Conservation (phyloP, 2,329 filamentous ascomycete genomes). For the Diplodia scrobiculata region DNA sequence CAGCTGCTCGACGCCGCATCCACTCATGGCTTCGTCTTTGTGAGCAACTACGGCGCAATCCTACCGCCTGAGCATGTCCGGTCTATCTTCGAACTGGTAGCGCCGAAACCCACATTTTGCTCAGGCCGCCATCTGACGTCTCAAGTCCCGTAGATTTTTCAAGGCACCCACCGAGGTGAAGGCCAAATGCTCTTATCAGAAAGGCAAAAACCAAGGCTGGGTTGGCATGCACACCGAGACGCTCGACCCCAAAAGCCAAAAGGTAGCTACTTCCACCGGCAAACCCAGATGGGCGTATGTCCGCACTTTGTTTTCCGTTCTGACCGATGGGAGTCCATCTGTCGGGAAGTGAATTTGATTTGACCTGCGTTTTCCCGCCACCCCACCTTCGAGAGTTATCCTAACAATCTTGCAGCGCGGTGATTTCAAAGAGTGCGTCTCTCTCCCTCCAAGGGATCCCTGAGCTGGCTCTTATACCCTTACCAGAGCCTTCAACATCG, state of each 20-base stretch:
- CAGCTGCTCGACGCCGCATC: constrained; percentile 76
- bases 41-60: constrained; percentile 66
- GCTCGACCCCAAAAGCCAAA: constrained; percentile 79
- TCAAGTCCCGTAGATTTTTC: constrained; percentile 73
- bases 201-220: constrained; percentile 80
- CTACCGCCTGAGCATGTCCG: constrained; percentile 69
- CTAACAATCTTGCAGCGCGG: constrained; percentile 54
- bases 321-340: background rate
- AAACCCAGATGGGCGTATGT: background rate
- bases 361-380: background rate
- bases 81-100: constrained; percentile 72
- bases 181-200: constrained; percentile 69
- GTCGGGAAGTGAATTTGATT: background rate
- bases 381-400: background rate
- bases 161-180: constrained; percentile 70
- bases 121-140: background rate
- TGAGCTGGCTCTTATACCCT: constrained; percentile 18
- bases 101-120: constrained; percentile 29
- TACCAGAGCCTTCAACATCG: constrained; percentile 85
- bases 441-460: background rate
- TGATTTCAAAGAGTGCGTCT: constrained; percentile 80
- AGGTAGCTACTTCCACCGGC: constrained; percentile 52
- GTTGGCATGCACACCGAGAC: constrained; percentile 84
- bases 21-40: constrained; percentile 85
- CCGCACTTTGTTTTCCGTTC: background rate